Base-by-base conservation (phyloP, 2,329 filamentous ascomycete species). In the Alternaria angustiovoidea region DNA sequence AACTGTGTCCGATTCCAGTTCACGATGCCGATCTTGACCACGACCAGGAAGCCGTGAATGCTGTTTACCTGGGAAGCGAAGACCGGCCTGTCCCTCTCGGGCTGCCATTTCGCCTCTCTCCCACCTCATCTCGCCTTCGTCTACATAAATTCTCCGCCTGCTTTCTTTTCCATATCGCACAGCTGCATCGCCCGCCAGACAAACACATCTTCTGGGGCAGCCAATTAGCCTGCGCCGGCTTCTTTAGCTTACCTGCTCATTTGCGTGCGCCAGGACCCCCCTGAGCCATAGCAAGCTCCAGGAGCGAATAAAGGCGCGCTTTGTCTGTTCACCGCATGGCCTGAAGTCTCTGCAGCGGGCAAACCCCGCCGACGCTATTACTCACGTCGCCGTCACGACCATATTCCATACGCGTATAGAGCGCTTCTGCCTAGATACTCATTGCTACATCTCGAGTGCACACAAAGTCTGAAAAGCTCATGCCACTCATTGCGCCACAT, bases 241-340 rank as follows among this genome's bases (percentile, higher is more conserved):
- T 42, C 46, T 46, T 34, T 60, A 51, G 46, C 57, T 65, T 63
- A 66, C 58, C 57, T 51, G 54, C 54, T 76, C 73, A 77, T 76
- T 75, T 76, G 66, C 62, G 42, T 49, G 36, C 38, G 42, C 74
- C 61, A 62, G 73, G 69, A 46, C 22, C 54, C 68, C 59, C 60
- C 57, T 51, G 57, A 42, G 42, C 53, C 47, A 57, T 42, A 51
- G 46, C 46, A 49, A 42, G 44, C 57, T 39, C 34, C 30, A 26
- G 9, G 38, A 39, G 57, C 57, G 47, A 57, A 57, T 60, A 16
- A 46, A 41, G 24, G 18, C 39, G 41, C 57, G 39, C 51, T 41
- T 38, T 36, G 46, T 49, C 34, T 51, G 42, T 56, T 59, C 55
- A 65, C 64, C 57, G 57, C 61, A 64, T 59, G 47, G 49, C 41